These are phyloP conservation scores for Populus ilicifolia DNA, from an alignment of 345 rosid species.

Conservation along the genomic window DNA sequence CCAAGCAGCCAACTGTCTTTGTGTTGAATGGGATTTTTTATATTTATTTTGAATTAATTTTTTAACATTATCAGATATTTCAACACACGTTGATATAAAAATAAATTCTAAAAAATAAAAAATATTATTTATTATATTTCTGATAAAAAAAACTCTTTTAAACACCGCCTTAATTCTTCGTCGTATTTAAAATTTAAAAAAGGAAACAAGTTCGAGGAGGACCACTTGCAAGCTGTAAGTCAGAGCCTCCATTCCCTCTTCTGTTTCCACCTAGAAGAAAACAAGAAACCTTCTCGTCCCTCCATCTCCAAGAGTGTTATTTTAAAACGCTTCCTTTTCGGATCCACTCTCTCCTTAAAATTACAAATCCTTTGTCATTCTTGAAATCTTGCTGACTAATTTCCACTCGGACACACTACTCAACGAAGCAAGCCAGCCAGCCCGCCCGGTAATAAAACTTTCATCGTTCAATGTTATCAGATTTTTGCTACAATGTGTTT, in stretches of 20 bases:
- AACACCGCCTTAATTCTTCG: too few species aligned
- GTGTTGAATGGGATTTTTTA: too few species aligned
- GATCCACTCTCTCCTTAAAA: neutral
- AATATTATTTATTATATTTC: too few species aligned
- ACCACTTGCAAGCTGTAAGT: too few species aligned
- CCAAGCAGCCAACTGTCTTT: neutral
- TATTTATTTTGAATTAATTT: too few species aligned
- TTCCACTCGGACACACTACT: neutral
- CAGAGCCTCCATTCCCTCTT: constrained; percentile 20
- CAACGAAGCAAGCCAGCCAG: neutral
- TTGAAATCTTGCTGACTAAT: neutral
- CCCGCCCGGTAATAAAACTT: neutral
- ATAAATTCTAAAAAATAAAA: too few species aligned
- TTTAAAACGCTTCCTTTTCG: neutral
- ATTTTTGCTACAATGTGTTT: neutral
- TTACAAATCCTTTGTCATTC: neutral
- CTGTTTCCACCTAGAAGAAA: constrained; percentile 13
- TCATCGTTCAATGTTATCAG: neutral
- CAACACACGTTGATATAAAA: too few species aligned
- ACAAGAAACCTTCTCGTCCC: neutral
- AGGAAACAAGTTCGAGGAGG: neutral
- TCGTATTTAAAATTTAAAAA: neutral
- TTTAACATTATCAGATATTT: too few species aligned
- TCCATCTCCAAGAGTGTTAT: neutral
- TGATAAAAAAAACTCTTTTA: too few species aligned